Percentiles rank a stretch among this genome's conserved stretches.
These are phyloP conservation scores for Fonsecaea erecta DNA, from an alignment of 2,329 filamentous ascomycete genomes.

Conservation along the genomic window DNA sequence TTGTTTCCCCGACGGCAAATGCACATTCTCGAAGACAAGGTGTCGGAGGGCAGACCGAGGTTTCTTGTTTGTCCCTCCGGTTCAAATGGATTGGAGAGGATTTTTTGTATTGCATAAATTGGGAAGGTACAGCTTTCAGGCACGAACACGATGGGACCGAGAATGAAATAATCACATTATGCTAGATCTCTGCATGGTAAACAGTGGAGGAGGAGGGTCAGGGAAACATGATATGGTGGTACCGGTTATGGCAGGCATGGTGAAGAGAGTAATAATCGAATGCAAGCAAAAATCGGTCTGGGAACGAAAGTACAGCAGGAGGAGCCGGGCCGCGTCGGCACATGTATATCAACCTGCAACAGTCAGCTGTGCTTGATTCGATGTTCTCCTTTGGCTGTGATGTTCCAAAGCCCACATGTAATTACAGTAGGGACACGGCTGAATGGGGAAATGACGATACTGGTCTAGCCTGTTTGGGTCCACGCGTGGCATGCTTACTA, in stretches of 20 bases:
- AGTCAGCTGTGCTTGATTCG: not conserved
- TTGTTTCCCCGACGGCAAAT: slow-evolving; percentile 5
- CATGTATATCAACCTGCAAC: slow-evolving; percentile 1
- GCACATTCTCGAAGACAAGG: slow-evolving; percentile 6
- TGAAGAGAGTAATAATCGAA: slow-evolving; percentile 4
- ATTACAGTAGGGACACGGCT: too few relatives aligned
- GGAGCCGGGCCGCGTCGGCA: not conserved
- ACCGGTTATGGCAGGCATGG: not conserved
- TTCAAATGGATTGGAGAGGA: slow-evolving; percentile 29
- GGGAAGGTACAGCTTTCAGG: slow-evolving; percentile 31
- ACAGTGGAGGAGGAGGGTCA: slow-evolving; percentile 4
- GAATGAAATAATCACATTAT: slow-evolving; percentile 28
- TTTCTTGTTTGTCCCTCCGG: slow-evolving; percentile 11
- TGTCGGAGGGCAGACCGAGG: slow-evolving; percentile 16
- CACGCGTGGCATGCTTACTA: not conserved
- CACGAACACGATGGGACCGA: slow-evolving; percentile 34
- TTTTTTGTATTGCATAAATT: slow-evolving; percentile 32
- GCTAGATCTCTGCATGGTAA: slow-evolving; percentile 21
- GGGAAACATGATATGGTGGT: slow-evolving; percentile 16
- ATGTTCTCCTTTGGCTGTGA: not conserved
- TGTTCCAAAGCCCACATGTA: not conserved
- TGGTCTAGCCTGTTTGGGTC: not conserved
- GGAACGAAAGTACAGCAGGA: not conserved
- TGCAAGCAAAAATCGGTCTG: slow-evolving; percentile 3
- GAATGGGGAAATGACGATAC: too few relatives aligned